Evolutionary conservation across 805 yeast species (phyloP).

Genomic region (Starmerella davenportii): DNA sequence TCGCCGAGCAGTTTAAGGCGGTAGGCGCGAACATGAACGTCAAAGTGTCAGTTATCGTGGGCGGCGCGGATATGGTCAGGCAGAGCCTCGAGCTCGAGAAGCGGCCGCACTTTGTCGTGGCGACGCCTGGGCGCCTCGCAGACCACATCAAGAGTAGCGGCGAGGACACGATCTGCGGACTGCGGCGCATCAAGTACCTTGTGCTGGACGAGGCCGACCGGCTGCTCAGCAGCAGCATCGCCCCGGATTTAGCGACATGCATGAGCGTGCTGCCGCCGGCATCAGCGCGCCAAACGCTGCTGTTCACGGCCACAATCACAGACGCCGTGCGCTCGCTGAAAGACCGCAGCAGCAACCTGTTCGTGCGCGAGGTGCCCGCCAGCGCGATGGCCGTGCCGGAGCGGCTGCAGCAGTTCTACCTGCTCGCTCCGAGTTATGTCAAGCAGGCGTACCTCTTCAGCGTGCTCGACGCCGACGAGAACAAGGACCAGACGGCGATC

Average conservation of each 20-base stretch:
- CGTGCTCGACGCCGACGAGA: conserved; percentile 43
- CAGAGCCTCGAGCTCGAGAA: conserved; percentile 69
- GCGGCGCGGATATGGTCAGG: conserved; percentile 85
- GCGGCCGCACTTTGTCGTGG: conserved; percentile 85
- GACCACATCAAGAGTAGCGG: conserved; percentile 80
- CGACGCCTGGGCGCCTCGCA: conserved; percentile 93
- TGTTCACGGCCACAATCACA: conserved; percentile 92
- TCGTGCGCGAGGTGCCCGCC: conserved; percentile 56
- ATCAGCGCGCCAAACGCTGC: conserved; percentile 59
- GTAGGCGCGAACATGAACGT: conserved; percentile 79
- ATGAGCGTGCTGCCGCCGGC: conserved; percentile 55
- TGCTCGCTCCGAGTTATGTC: conserved; percentile 71
- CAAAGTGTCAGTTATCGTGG: conserved; percentile 67
- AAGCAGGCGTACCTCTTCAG: conserved; percentile 75
- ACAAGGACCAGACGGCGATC: conserved; percentile 50
- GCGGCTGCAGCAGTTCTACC: conserved; percentile 44
- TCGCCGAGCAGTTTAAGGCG: conserved; percentile 91
- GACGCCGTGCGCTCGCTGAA: conserved; percentile 73
- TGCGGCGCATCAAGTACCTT: conserved; percentile 58
- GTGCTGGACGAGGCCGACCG: conserved; percentile 96
- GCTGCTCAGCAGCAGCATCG: conserved; percentile 64
- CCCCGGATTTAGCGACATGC: conserved; percentile 58
- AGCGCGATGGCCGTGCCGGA: conserved; percentile 69
- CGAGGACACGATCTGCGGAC: conserved; percentile 65
- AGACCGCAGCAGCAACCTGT: conserved; percentile 38